Evolutionary conservation across 116 monocot species (phyloP).

Genomic region (Trichopus zeylanicus): DNA sequence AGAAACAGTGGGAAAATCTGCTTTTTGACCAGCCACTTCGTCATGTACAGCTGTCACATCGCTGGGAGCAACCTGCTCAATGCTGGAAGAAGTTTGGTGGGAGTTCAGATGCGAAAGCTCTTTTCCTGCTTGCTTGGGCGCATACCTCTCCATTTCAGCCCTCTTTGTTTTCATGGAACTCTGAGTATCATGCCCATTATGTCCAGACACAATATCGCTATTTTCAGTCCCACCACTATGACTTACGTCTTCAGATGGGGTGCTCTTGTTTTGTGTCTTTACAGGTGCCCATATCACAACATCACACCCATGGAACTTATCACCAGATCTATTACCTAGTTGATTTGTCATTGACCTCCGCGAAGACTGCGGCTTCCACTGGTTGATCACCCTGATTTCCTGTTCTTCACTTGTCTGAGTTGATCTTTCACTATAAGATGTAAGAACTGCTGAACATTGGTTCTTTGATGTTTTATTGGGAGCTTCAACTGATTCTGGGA

Average conservation of each 20-base stretch:
- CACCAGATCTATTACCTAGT: slow-evolving; percentile 28
- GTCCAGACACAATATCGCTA: slow-evolving; percentile 10
- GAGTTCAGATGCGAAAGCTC: slow-evolving; percentile 32
- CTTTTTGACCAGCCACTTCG: too few relatives aligned
- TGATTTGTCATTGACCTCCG: slow-evolving; percentile 41
- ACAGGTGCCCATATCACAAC: slow-evolving; percentile 81
- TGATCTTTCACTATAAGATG: slow-evolving; percentile 5
- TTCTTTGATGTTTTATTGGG: slow-evolving; percentile 2
- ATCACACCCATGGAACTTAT: slow-evolving; percentile 57
- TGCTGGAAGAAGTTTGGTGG: slow-evolving; percentile 7
- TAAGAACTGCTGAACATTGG: slow-evolving; percentile 1
- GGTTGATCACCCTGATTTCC: slow-evolving; percentile 19
- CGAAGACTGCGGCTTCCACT: slow-evolving; percentile 48
- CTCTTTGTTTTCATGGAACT: slow-evolving; percentile 54
- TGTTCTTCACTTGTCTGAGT: slow-evolving; percentile 13
- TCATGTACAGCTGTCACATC: slow-evolving; percentile 4
- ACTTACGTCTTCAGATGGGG: slow-evolving; percentile 25
- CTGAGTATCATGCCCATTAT: slow-evolving; percentile 28
- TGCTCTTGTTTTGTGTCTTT: slow-evolving; percentile 36
- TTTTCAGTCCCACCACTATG: slow-evolving; percentile 4
- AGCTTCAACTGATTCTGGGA: slow-evolving; percentile 14
- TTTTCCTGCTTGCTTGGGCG: slow-evolving; percentile 63
- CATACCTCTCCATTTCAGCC: slow-evolving; percentile 93
- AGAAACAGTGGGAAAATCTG: slow-evolving; percentile 12
- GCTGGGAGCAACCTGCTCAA: not conserved